Base-by-base conservation (phyloP, 108 stramenopile species). In the Cyclostephanos invisitatus region DNA sequence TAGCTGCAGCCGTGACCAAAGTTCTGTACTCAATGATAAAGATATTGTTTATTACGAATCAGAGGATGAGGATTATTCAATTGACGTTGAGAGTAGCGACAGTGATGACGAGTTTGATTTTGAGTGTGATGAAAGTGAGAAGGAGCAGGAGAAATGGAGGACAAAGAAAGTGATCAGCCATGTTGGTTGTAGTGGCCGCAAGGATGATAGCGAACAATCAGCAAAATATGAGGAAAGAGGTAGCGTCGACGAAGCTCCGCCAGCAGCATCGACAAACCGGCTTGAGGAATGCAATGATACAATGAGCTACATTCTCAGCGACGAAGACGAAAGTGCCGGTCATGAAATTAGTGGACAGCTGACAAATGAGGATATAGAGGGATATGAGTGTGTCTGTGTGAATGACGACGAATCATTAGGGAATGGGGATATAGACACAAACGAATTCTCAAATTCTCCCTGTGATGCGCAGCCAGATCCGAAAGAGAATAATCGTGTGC, bases 31-130 rank as follows among this genome's bases (percentile, higher is more conserved):
- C 29, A 59, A 68, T 59, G 73, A 58, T 62, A 70, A 77, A 9
- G 73, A 68, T 5, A 38, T 59, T 51, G 68, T 62, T 17, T 47
- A 37, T 56, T 35, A 73, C 48, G 68, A 82, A 46, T 42, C 54
- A 28, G 76, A 77, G 29, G 81, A 82, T 32, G 81, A 82, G 28
- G 81, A 82, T 37, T 77, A 73, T 63, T 72, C 58, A 7, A 46
- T 59, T 9, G 58, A 72, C 10, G 66, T 12, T 32, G 44, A 68
- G 29, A 73, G 73, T 18, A 70, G 68, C 59, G 67, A 78, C 18
- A 68, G 77, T 28, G 73, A 74, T 12, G 73, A 79, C 42, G 78
- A 79, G 62, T 68, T 66, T 37, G 76, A 82, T 17, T 73, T 79
- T 37, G 81, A 82, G 46, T 66, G 54, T 28, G 51, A 36, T 5